Base-by-base conservation (phyloP, 805 yeast species). In the Saccharomyces jurei region DNA sequence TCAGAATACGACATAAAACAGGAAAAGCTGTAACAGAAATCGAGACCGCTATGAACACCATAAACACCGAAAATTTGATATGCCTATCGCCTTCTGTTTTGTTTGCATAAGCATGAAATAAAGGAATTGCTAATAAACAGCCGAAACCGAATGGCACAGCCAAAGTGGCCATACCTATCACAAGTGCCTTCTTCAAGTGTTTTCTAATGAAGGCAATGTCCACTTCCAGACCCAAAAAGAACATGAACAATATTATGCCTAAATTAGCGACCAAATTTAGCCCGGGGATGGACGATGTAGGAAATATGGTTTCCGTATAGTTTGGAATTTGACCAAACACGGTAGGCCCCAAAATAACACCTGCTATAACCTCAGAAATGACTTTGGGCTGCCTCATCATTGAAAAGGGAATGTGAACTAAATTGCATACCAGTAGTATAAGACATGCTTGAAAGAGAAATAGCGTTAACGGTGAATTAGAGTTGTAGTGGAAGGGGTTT, bases 11-110 rank as follows among this genome's bases (percentile, higher is more conserved):
- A 1, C 88, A 92, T 57, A 87, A 71, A 2, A 87, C 96, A 0
- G 96, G 96, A 68, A 87, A 84, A 0, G 96, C 96, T 2, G 96
- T 87, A 59, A 87, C 86, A 58, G 92, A 82, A 76, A 87, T 77
- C 2, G 96, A 92, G 11, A 86, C 89, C 2, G 92, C 91, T 51
- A 87, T 83, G 61, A 87, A 87, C 10, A 87, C 87, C 85, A 84
- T 82, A 61, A 77, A 87, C 0, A 89, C 85, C 13, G 91, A 83
- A 64, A 86, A 87, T 52, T 81, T 74, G 36, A 83, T 74, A 4
- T 67, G 65, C 5, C 71, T 69, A 41, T 64, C 57, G 1, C 51
- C 55, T 1, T 60, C 68, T 32, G 61, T 68, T 21, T 68, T 70
- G 41, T 70, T 63, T 6, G 72, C 70, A 65, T 84, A 84, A 41